Evolutionary conservation across 331 rosid species (phyloP), one percentile per base, ranked within the genome.

Genomic region (Quercus tomentella): DNA sequence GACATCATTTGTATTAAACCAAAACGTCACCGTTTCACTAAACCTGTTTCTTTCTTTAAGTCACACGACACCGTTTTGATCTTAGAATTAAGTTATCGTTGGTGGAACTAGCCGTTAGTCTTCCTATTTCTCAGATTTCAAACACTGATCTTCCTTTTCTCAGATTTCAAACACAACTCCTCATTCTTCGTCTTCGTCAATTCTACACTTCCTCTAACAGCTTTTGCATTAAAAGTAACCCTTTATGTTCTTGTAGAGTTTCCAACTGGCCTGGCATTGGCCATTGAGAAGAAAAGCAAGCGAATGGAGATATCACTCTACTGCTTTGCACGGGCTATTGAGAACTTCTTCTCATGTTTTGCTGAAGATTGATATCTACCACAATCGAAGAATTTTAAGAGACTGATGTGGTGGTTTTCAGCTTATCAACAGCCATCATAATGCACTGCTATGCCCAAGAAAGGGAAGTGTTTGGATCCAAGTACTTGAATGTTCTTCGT

Each of bases 381-480:
- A 4, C 90, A 26, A n/a, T 89, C 97, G 21, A 84, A 86, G 74
- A 93, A 79, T 58, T 84, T 96, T 67, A 89, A 88, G 86, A 86
- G 99, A 74, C 92, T 26, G 98, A 96, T 80, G 92, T 91, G 28
- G 78, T 90, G 75, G 81, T 89, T 79, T 96, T 96, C 87, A 96
- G 98, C 91, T 66, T 91, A 84, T 93, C 94, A 52, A 93, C 98
- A 2, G 94, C 97, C 83, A 91, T 96, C 85, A 92, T 96, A 89
- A 90, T 93, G 99, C 99, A 96, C 74, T 93, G 97, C 82, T 96
- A 90, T 72, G 93, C 97, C 31, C 88, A 88, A 75, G 99, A 96
- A 83, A 87, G 98, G 78, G 97, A 93, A 15, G 99, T 90, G 56
- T 84, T 89, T 78, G 78, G 87, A 74, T 96, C 90, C 81, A 89